Conservation (phyloP, 164 flowering plant species). For the Stephania yunnanensis region DNA sequence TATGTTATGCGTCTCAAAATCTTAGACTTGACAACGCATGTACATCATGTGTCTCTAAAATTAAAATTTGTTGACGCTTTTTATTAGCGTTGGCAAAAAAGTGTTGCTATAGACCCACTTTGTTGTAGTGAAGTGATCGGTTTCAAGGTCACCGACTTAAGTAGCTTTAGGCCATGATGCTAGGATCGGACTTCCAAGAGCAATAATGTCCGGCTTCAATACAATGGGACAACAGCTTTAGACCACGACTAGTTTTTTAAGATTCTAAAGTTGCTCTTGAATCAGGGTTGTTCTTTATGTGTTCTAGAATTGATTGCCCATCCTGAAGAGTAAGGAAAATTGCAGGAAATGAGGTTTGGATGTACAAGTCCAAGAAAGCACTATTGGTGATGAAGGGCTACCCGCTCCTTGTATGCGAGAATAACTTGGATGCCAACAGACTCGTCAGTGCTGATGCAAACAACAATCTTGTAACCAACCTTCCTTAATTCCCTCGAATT, state of each 20-base stretch:
- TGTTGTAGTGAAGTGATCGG: too few species aligned
- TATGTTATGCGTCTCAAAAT: too few species aligned
- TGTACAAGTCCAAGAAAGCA: not conserved
- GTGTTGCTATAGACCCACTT: too few species aligned
- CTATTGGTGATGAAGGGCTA: slow-evolving; percentile 1
- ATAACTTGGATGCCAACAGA: not conserved
- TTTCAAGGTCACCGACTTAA: not conserved
- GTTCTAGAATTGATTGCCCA: not conserved
- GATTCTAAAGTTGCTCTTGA: slow-evolving; percentile 7
- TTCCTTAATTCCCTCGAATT: not conserved
- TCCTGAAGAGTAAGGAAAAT: not conserved
- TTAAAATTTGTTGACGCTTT: too few species aligned
- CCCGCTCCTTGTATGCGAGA: not conserved
- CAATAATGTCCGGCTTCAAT: slow-evolving; percentile 24
- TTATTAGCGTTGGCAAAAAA: too few species aligned
- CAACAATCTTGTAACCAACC: slow-evolving; percentile 6
- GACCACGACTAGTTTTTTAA: not conserved
- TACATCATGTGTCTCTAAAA: too few species aligned
- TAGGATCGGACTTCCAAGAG: slow-evolving; percentile 36
- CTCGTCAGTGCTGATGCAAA: not conserved
- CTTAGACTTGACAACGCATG: too few species aligned
- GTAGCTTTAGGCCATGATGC: slow-evolving; percentile 44
- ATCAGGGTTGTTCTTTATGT: not conserved
- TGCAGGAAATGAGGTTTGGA: not conserved
- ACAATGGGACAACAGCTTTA: slow-evolving; percentile 4